phyloP scores from a whole-genome alignment of 192 early-diverging fungal species.

The Helicostylum pulchrum region DNA sequence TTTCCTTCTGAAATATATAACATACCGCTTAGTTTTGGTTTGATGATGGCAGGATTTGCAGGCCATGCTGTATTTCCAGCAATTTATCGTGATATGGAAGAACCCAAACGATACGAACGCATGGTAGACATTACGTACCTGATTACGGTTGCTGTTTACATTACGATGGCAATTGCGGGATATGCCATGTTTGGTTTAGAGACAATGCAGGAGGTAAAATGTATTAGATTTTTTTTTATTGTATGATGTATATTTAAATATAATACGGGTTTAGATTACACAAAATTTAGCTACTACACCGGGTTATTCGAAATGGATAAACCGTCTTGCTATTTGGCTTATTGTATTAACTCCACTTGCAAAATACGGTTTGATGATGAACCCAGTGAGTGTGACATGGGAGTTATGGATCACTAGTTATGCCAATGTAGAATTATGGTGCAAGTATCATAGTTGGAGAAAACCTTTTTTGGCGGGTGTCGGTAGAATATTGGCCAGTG shows the following conservation, averaged over 20 bases:
- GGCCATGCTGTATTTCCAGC: conserved; percentile 68
- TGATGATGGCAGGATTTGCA: conserved; percentile 56
- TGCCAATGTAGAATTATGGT: conserved; percentile 25
- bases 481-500: conserved; percentile 35
- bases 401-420: conserved; percentile 31
- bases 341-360: conserved; percentile 68
- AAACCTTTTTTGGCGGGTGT: conserved; percentile 22
- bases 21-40: conserved; percentile 49
- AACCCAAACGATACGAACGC: conserved; percentile 42
- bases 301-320: conserved; percentile 48
- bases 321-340: conserved; percentile 54
- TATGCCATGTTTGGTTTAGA: conserved; percentile 70
- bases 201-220: conserved; percentile 52
- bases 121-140: conserved; percentile 58
- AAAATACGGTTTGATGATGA: conserved; percentile 65
- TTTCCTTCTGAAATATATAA: conserved; percentile 9
- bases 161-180: conserved; percentile 49
- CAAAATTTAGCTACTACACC: conserved; percentile 62
- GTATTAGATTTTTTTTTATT: background rate
- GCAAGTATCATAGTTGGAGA: conserved; percentile 25
- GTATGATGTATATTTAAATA: background rate
- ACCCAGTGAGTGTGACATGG: conserved; percentile 53
- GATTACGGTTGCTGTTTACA: conserved; percentile 47
- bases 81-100: conserved; percentile 64
- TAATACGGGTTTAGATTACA: conserved; percentile 50